Conservation (phyloP, 2,329 filamentous ascomycete species). For the Talaromyces marneffei region DNA sequence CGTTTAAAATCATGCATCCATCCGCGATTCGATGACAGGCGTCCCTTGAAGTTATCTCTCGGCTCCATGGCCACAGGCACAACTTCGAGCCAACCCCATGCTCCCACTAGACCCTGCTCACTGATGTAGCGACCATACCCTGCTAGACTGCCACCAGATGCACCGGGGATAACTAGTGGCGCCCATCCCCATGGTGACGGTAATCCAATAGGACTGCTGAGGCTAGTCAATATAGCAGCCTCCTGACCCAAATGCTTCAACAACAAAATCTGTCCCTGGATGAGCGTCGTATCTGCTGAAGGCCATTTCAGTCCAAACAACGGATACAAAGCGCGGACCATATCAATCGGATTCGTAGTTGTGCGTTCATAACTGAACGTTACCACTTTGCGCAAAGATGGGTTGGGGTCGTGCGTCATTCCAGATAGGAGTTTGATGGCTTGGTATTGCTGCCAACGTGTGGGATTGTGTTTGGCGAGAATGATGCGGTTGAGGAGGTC, state of each 20-base stretch:
- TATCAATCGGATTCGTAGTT: background rate
- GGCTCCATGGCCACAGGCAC: background rate
- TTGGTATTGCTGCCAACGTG: background rate
- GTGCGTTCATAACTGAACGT: background rate
- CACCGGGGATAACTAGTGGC: background rate
- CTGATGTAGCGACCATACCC: background rate
- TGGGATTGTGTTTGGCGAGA: background rate
- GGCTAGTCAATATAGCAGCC: background rate
- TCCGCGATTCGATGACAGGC: background rate
- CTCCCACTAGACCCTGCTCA: background rate
- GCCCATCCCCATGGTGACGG: background rate
- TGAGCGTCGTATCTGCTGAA: background rate
- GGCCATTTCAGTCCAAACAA: background rate
- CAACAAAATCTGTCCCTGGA: background rate
- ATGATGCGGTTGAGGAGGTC: background rate
- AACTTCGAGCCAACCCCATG: background rate
- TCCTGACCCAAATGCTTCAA: background rate
- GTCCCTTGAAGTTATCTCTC: background rate
- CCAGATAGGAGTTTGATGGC: background rate
- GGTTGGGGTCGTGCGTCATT: background rate
- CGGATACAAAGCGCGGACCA: background rate
- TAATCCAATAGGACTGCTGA: background rate
- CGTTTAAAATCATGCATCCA: background rate
- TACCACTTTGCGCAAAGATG: background rate
- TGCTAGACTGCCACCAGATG: background rate